Conservation (phyloP, 1,284 basidiomycete species). For the Caloboletus firmus region DNA sequence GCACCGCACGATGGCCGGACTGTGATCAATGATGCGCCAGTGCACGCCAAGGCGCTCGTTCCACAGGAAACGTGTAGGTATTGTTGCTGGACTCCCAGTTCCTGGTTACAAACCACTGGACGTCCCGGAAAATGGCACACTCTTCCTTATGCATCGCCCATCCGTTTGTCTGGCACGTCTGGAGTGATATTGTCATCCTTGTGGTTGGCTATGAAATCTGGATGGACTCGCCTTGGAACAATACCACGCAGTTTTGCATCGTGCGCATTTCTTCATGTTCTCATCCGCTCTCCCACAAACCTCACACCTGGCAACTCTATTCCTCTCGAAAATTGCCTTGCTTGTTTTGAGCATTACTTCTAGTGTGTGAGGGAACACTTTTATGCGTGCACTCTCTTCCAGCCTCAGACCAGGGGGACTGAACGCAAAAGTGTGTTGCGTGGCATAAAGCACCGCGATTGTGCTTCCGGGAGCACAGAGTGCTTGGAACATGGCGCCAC, state of each 20-base stretch:
- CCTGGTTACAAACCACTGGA: conserved; percentile 33
- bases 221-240: conserved; percentile 30
- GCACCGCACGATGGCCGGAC: neutral
- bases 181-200: conserved; percentile 7
- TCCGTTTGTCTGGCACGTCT: conserved; percentile 26
- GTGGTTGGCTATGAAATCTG: neutral
- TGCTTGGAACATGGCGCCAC: conserved; percentile 25
- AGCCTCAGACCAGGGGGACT: conserved; percentile 31
- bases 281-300: conserved; percentile 21
- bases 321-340: conserved; percentile 22
- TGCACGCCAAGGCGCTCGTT: conserved; percentile 15
- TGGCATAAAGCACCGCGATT: conserved; percentile 34
- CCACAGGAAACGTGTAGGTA: conserved; percentile 25
- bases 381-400: conserved; percentile 26
- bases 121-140: conserved; percentile 25
- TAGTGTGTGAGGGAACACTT: conserved; percentile 30
- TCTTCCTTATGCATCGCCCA: conserved; percentile 28
- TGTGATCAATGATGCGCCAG: conserved; percentile 9
- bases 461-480: conserved; percentile 32
- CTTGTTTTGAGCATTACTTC: conserved; percentile 32
- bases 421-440: conserved; percentile 33
- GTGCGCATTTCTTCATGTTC: conserved; percentile 29
- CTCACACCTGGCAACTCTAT: conserved; percentile 23
- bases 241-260: conserved; percentile 31
- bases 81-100: conserved; percentile 26